Percentiles rank a stretch among this genome's conserved stretches.
phyloP scores from a whole-genome alignment of 1,139 yeast species.

The Eremothecium coryli region DNA sequence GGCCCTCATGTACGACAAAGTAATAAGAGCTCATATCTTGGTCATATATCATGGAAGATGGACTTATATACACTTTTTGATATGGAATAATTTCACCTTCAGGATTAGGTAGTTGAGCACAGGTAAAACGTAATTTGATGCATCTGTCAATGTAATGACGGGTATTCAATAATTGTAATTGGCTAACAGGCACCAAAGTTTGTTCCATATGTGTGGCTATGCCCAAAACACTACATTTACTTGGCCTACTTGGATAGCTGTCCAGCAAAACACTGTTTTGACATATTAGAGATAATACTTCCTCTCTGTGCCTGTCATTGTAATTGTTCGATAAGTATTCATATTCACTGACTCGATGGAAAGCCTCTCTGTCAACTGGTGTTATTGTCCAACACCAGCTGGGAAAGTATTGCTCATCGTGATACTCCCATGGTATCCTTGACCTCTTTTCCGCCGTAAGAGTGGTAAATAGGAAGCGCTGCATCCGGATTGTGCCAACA shows the following conservation, averaged over 20 bases:
- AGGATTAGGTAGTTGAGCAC: background rate
- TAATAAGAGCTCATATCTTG: background rate
- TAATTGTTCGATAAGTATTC: constrained; percentile 20
- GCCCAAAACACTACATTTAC: constrained; percentile 18
- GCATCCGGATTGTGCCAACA: constrained; percentile 2
- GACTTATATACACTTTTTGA: background rate
- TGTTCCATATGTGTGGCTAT: constrained; percentile 22
- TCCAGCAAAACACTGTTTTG: constrained; percentile 19
- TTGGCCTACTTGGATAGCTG: constrained; percentile 12
- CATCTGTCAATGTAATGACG: background rate
- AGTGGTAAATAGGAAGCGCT: background rate
- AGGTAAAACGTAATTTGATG: background rate
- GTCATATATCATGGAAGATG: background rate
- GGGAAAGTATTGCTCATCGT: constrained; percentile 3
- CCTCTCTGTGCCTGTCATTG: constrained; percentile 14
- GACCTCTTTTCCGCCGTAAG: background rate
- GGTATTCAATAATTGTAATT: constrained; percentile 1
- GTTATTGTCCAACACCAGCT: constrained; percentile 4
- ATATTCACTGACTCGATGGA: constrained; percentile 16
- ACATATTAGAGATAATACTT: constrained; percentile 13
- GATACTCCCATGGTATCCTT: constrained; percentile 4
- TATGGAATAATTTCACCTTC: constrained; percentile 1
- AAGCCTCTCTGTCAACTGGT: constrained; percentile 10
- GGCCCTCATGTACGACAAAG: background rate
- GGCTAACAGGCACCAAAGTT: constrained; percentile 19